Evolutionary conservation across 192 early-diverging fungal species (phyloP).

Genomic region (Rhizoclosmatium sp.): DNA sequence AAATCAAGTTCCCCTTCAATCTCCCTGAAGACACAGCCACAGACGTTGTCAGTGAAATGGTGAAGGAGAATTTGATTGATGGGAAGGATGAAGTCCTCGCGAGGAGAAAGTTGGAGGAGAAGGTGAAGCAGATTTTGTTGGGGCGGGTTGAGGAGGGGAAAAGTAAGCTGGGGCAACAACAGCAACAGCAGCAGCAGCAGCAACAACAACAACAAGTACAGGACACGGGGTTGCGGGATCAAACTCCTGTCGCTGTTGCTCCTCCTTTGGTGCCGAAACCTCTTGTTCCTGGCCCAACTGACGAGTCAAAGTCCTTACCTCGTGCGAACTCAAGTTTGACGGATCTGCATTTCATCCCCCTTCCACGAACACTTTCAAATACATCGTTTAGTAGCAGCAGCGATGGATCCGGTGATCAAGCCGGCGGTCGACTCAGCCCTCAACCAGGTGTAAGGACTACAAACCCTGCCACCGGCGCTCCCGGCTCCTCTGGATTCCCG

Average conservation of each 20-base stretch:
- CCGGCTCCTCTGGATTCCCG: background rate
- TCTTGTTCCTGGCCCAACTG: background rate
- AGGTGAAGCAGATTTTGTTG: constrained; percentile 28
- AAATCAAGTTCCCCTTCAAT: constrained; percentile 76
- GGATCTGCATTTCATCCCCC: background rate
- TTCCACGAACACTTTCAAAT: constrained; percentile 8
- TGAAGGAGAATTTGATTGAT: constrained; percentile 51
- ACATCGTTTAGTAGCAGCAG: background rate
- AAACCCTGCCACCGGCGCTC: background rate
- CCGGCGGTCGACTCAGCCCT: background rate
- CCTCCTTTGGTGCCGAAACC: too few relatives aligned
- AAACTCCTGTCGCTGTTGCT: background rate
- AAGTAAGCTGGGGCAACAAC: background rate
- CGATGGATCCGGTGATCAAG: background rate
- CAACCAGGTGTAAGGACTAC: background rate
- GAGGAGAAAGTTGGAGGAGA: constrained; percentile 46
- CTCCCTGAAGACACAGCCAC: constrained; percentile 74
- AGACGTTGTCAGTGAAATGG: constrained; percentile 71
- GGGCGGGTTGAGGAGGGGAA: constrained; percentile 22
- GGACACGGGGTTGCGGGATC: constrained; percentile 9
- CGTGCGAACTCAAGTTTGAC: background rate
- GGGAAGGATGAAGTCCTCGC: constrained; percentile 46
- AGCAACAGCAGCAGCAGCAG: background rate
- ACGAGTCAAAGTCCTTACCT: background rate
- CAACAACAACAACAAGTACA: background rate